These are phyloP conservation scores for Dimargaris cristalligena DNA, from an alignment of 192 early-diverging fungal genomes.

Conservation along the genomic window DNA sequence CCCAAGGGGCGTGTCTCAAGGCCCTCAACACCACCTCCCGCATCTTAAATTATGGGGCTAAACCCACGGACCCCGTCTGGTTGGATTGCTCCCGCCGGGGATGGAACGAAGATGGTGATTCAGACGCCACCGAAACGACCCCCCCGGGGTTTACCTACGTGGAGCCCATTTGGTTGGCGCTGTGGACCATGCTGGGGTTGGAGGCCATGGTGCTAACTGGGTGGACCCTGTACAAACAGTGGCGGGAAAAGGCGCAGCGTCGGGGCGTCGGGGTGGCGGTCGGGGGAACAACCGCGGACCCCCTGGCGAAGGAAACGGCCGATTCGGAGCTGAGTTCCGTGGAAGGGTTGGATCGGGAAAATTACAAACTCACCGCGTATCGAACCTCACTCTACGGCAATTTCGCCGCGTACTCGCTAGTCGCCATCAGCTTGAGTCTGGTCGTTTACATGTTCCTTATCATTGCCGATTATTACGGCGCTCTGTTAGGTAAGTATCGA, in stretches of 20 bases:
- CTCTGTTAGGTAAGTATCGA: neutral
- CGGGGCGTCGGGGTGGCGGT: constrained; percentile 10
- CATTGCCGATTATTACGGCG: constrained; percentile 10
- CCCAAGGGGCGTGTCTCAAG: constrained; percentile 9
- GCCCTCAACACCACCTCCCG: constrained; percentile 6
- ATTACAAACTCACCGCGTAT: constrained; percentile 27
- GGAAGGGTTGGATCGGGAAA: constrained; percentile 10
- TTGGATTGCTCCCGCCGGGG: constrained; percentile 17
- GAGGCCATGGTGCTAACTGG: constrained; percentile 12
- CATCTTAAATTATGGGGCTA: neutral
- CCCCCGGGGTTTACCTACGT: constrained; percentile 13
- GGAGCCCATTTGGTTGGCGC: constrained; percentile 19
- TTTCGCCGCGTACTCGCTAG: constrained; percentile 18
- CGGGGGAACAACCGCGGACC: neutral
- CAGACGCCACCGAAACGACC: no score
- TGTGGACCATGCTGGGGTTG: constrained; percentile 14
- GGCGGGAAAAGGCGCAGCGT: constrained; percentile 6
- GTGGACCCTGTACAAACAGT: constrained; percentile 18
- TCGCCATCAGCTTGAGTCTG: constrained; percentile 21
- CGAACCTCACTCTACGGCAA: constrained; percentile 26
- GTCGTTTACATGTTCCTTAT: constrained; percentile 22
- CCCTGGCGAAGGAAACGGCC: neutral
- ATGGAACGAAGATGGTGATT: no score
- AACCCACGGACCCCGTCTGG: constrained; percentile 14
- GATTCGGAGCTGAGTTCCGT: neutral